These are phyloP conservation scores for Quercus parvula DNA, from an alignment of 306 rosid species.

Conservation along the genomic window DNA sequence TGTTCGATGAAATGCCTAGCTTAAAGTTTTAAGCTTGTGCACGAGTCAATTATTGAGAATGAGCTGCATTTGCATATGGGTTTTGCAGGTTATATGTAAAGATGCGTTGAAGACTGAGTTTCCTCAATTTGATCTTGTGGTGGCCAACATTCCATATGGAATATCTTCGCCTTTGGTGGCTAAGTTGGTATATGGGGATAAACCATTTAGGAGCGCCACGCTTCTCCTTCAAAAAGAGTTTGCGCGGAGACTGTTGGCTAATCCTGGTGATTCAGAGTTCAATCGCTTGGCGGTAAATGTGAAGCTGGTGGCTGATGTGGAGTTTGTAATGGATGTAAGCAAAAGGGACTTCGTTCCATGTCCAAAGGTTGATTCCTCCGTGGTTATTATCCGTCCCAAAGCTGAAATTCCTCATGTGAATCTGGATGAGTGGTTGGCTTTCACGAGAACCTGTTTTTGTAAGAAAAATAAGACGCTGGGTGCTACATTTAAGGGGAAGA, in stretches of 20 bases:
- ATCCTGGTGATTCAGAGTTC: conserved; percentile 70
- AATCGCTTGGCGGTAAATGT: conserved; percentile 82
- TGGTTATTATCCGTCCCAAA: conserved; percentile 76
- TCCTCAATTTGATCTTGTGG: conserved; percentile 72
- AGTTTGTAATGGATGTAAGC: conserved; percentile 76
- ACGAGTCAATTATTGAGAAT: not conserved
- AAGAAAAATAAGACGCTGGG: conserved; percentile 84
- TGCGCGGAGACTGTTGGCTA: conserved; percentile 69
- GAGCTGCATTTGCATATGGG: conserved; percentile 9
- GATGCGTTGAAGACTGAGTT: conserved; percentile 71
- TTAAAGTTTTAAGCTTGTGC: not conserved
- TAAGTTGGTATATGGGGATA: conserved; percentile 53
- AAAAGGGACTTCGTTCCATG: conserved; percentile 80
- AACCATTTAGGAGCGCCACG: conserved; percentile 68
- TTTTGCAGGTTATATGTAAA: conserved; percentile 57
- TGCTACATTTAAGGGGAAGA: conserved; percentile 67
- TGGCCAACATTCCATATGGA: conserved; percentile 85
- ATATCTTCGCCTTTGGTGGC: conserved; percentile 78
- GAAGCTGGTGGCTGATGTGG: conserved; percentile 70
- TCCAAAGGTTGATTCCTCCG: conserved; percentile 85
- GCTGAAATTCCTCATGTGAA: conserved; percentile 48
- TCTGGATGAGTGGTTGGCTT: conserved; percentile 70
- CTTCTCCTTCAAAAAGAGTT: conserved; percentile 90
- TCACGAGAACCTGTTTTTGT: conserved; percentile 59
- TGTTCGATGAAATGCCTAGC: conserved; percentile 53